Conservation (phyloP, 2,329 filamentous ascomycete species). For the Acrocalymma vagum region DNA sequence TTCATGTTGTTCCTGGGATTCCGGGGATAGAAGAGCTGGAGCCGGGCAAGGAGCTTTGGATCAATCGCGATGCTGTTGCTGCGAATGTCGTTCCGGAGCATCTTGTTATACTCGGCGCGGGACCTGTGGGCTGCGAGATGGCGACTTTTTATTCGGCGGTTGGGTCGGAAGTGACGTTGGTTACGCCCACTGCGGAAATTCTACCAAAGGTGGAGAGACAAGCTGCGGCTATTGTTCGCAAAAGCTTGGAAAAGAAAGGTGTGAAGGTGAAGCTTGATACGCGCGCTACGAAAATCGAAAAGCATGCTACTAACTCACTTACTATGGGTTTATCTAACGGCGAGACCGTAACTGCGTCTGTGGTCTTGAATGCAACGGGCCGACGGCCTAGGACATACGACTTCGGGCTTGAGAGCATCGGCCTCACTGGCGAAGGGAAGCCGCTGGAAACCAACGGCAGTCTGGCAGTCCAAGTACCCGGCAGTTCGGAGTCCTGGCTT, state of each 20-base stretch:
- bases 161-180: slow-evolving; percentile 11
- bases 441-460: slow-evolving; percentile 8
- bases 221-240: slow-evolving; percentile 9
- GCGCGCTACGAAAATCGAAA: slow-evolving; percentile 2
- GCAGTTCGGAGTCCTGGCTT: slow-evolving; percentile 5
- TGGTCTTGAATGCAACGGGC: slow-evolving; percentile 11
- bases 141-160: slow-evolving; percentile 11
- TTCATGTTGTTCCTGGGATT: slow-evolving; percentile 6
- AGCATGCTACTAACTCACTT: slow-evolving; percentile 1
- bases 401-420: slow-evolving; percentile 13
- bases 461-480: slow-evolving; percentile 2
- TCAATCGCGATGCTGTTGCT: slow-evolving; percentile 7
- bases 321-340: slow-evolving; percentile 4
- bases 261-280: slow-evolving; percentile 5
- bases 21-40: slow-evolving; percentile 6
- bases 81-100: slow-evolving; percentile 12
- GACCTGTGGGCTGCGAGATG: slow-evolving; percentile 16
- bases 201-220: slow-evolving; percentile 12
- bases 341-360: slow-evolving; percentile 5
- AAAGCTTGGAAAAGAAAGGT: slow-evolving; percentile 9
- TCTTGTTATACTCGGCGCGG: slow-evolving; percentile 16
- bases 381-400: slow-evolving; percentile 11
- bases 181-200: slow-evolving; percentile 7
- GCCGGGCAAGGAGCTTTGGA: slow-evolving; percentile 11
- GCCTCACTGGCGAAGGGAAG: slow-evolving; percentile 3